Evolutionary conservation across 1,284 basidiomycete genomes (phyloP).

Genomic region (Trametes polyzona): DNA sequence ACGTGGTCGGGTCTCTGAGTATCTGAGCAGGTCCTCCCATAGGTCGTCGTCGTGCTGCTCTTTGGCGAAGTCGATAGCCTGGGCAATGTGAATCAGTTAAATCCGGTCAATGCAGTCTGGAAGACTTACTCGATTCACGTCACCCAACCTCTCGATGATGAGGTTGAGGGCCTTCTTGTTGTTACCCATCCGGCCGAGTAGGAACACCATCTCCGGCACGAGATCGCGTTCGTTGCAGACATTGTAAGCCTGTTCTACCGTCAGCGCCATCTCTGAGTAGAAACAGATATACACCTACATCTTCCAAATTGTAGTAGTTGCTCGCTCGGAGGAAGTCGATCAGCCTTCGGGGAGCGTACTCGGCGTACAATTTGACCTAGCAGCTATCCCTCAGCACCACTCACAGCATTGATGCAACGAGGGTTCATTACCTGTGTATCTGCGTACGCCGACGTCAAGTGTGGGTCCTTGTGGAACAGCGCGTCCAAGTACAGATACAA

Average conservation of each 20-base stretch:
- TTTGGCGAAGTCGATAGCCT: conserved; percentile 98
- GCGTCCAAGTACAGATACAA: conserved; percentile 95
- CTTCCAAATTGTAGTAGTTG: conserved; percentile 90
- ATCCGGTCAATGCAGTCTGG: background rate
- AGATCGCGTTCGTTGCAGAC: conserved; percentile 86
- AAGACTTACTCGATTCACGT: conserved; percentile 79
- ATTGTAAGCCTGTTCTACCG: conserved; percentile 73
- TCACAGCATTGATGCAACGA: background rate
- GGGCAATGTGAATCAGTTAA: background rate
- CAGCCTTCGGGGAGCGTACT: conserved; percentile 78
- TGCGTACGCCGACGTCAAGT: conserved; percentile 80
- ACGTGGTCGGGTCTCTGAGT: conserved; percentile 94
- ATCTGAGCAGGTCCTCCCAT: conserved; percentile 95
- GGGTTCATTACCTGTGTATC: conserved; percentile 70
- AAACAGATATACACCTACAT: conserved; percentile 47
- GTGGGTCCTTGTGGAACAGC: conserved; percentile 86
- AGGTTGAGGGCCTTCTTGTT: conserved; percentile 93
- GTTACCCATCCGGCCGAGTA: conserved; percentile 96
- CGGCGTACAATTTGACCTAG: conserved; percentile 91
- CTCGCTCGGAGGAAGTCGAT: conserved; percentile 93
- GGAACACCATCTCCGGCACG: conserved; percentile 97
- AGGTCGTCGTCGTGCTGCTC: conserved; percentile 97
- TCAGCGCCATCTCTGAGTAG: background rate
- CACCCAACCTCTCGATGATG: conserved; percentile 94
- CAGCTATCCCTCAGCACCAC: background rate